phyloP scores from a whole-genome alignment of 148 eudicot genomes.

The Camellia granthamiana region DNA sequence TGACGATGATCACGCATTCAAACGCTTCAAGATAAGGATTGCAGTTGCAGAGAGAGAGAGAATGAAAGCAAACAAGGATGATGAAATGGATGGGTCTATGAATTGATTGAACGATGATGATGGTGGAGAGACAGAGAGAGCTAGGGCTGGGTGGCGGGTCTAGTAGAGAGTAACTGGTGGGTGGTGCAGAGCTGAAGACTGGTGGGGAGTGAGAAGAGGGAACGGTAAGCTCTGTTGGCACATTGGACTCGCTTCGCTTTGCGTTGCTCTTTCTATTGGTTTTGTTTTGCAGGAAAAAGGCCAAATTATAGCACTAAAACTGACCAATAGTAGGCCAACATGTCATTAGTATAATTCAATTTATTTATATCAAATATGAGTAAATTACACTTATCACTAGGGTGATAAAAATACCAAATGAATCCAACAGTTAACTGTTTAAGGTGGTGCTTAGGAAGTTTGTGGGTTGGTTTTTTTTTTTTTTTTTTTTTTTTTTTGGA shows the following conservation, averaged over 20 bases:
- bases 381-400: too few species aligned
- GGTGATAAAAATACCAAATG: too few species aligned
- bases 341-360: too few species aligned
- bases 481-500: too few species aligned
- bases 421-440: too few species aligned
- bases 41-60: not conserved
- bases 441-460: too few species aligned
- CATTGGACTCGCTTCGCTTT: not conserved
- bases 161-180: not conserved
- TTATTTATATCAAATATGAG: too few species aligned
- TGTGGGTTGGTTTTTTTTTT: too few species aligned
- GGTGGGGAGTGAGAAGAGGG: not conserved
- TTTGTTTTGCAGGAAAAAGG: too few species aligned
- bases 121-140: not conserved
- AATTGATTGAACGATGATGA: not conserved
- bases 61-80: not conserved
- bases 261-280: too few species aligned
- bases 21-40: slow-evolving; percentile 13
- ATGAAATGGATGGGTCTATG: slow-evolving; percentile 1
- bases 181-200: slow-evolving; percentile 1
- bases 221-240: not conserved
- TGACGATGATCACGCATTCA: slow-evolving; percentile 19
- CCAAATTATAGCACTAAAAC: too few species aligned
- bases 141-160: slow-evolving; percentile 20
- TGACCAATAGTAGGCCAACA: too few species aligned